Evolutionary conservation across 768 basidiomycete species (phyloP).

Genomic region (Cyclocybe aegerita): DNA sequence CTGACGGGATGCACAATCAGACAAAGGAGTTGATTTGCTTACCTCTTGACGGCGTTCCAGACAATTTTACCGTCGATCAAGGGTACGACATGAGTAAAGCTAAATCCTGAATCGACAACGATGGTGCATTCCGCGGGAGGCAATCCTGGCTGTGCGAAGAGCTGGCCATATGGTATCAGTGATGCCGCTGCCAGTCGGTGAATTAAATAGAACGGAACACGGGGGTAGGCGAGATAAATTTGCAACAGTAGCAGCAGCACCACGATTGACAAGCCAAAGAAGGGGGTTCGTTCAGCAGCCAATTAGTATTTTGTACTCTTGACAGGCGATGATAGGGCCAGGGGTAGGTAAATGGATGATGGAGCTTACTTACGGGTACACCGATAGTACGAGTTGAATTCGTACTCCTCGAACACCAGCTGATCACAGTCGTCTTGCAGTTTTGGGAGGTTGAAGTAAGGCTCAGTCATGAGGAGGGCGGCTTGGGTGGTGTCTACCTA

Average conservation of each 20-base stretch:
- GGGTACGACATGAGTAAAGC: constrained; percentile 91
- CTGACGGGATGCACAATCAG: no score
- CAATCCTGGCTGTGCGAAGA: constrained; percentile 54
- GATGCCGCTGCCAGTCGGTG: constrained; percentile 62
- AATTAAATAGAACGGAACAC: constrained; percentile 5
- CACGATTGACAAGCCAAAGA: not conserved
- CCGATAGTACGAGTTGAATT: constrained; percentile 80
- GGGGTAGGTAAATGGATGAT: no score
- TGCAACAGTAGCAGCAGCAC: no score
- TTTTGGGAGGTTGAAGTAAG: constrained; percentile 91
- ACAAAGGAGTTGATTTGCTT: constrained; percentile 7
- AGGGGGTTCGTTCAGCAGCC: not conserved
- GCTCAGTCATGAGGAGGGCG: constrained; percentile 87
- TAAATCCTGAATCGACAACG: constrained; percentile 90
- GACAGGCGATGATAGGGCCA: constrained; percentile 2
- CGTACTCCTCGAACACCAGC: constrained; percentile 96
- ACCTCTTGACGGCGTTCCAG: constrained; percentile 86
- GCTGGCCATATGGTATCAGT: constrained; percentile 67
- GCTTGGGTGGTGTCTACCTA: constrained; percentile 75
- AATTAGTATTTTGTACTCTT: not conserved
- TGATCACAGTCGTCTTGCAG: constrained; percentile 93
- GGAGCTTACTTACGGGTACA: constrained; percentile 65
- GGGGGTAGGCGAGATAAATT: not conserved
- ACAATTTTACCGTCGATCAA: constrained; percentile 72
- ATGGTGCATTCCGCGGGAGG: constrained; percentile 76